Conservation (phyloP, 2,329 filamentous ascomycete genomes). For the Thermomyces lanuginosus region DNA sequence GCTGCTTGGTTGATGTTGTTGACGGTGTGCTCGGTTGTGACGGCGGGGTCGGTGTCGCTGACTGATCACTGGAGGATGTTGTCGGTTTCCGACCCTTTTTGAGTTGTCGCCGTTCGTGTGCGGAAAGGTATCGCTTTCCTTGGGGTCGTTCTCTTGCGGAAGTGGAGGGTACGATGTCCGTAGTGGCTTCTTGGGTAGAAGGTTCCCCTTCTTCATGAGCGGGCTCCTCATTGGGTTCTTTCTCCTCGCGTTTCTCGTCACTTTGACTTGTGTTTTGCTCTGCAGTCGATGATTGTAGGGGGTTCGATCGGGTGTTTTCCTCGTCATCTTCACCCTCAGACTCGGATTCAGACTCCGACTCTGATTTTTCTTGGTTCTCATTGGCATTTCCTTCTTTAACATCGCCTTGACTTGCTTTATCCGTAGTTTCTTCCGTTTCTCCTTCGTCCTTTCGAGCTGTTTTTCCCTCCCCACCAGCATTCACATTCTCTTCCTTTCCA, state of each 20-base stretch:
- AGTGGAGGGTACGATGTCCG: not conserved
- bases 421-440: conserved; percentile 9
- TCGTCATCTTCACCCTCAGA: conserved; percentile 5
- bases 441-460: no score
- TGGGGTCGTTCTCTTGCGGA: conserved; percentile 5
- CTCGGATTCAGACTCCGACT: not conserved
- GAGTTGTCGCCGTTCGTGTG: conserved; percentile 29
- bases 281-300: conserved; percentile 8
- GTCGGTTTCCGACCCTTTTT: no score
- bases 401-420: conserved; percentile 11
- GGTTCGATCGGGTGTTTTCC: conserved; percentile 5
- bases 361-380: not conserved
- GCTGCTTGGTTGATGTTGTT: conserved; percentile 6
- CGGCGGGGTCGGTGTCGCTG: no score
- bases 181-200: conserved; percentile 3
- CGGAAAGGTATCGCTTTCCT: conserved; percentile 17
- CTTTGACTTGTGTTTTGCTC: conserved; percentile 1
- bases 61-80: no score
- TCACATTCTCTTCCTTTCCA: not conserved
- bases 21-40: no score
- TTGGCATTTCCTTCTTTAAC: conserved; percentile 9
- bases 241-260: not conserved
- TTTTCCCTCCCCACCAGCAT: not conserved
- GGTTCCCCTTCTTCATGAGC: conserved; percentile 1
- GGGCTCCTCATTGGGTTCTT: conserved; percentile 17